Evolutionary conservation across 106 monocot species (phyloP).

Genomic region (Dactylorhiza incarnata): DNA sequence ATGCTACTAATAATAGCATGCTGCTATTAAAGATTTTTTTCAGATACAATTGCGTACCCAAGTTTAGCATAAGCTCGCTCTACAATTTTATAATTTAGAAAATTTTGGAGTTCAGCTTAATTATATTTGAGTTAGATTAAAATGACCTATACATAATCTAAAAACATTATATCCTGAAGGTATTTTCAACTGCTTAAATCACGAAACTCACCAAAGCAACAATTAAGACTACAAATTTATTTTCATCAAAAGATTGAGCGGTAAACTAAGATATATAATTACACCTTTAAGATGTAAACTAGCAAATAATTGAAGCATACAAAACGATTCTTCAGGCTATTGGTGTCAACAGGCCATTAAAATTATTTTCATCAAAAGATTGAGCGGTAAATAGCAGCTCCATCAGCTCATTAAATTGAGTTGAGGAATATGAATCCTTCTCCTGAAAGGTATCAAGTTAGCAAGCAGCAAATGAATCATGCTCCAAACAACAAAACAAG

Average conservation of each 20-base stretch:
- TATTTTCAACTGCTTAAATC: neutral
- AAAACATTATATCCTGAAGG: neutral
- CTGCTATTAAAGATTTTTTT: too few relatives aligned
- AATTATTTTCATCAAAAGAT: too few relatives aligned
- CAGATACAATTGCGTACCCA: neutral
- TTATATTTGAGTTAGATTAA: neutral
- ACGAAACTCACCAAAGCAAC: neutral
- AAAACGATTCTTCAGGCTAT: slow-evolving; percentile 38
- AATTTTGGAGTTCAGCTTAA: too few relatives aligned
- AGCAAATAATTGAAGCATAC: slow-evolving; percentile 66
- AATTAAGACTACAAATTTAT: neutral
- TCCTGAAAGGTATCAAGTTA: slow-evolving; percentile 37
- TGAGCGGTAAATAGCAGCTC: slow-evolving; percentile 47
- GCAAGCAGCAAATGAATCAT: neutral
- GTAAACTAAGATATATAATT: neutral
- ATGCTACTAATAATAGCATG: too few relatives aligned
- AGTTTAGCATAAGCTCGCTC: neutral
- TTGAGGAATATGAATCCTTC: slow-evolving; percentile 45
- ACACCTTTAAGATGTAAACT: slow-evolving; percentile 74
- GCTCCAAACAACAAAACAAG: too few relatives aligned
- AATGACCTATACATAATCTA: neutral
- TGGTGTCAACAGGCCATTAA: slow-evolving; percentile 25
- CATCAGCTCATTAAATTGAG: slow-evolving; percentile 53
- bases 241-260: neutral
- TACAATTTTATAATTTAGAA: too few relatives aligned